Evolutionary conservation across 2,329 filamentous ascomycete species (phyloP).

Genomic region (Helminthosporium solani): DNA sequence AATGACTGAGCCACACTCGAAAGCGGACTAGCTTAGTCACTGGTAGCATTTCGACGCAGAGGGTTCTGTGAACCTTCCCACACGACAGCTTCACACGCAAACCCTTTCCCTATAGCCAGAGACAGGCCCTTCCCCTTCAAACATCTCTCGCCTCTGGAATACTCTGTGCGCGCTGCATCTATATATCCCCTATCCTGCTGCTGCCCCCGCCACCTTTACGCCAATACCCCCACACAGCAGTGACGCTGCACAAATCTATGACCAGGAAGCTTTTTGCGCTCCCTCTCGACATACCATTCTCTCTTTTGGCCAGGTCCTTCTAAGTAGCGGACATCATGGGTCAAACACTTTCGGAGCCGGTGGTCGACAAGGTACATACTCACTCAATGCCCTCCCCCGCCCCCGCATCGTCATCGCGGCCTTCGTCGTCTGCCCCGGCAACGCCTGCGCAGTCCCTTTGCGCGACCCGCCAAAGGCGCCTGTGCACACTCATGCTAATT

Average conservation of each 20-base stretch:
- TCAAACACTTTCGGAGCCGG: slow-evolving; percentile 98
- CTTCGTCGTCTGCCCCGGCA: slow-evolving; percentile 15
- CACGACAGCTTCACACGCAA: slow-evolving; percentile 16
- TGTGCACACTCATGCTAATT: background rate
- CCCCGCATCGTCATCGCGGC: slow-evolving; percentile 29
- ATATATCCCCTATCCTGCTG: slow-evolving; percentile 2
- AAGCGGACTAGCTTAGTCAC: background rate
- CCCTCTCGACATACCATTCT: slow-evolving; percentile 21
- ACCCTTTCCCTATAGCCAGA: slow-evolving; percentile 7
- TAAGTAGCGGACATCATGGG: slow-evolving; percentile 65
- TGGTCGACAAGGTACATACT: slow-evolving; percentile 95
- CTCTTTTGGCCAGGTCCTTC: slow-evolving; percentile 24
- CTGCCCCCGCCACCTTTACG: slow-evolving; percentile 10
- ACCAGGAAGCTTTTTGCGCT: slow-evolving; percentile 23
- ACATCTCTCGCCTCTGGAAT: too few relatives aligned
- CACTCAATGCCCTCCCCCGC: slow-evolving; percentile 26
- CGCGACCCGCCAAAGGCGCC: background rate
- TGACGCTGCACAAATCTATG: slow-evolving; percentile 38
- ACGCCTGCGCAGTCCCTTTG: slow-evolving; percentile 11
- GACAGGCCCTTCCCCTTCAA: background rate
- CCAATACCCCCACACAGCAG: slow-evolving; percentile 25
- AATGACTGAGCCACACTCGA: background rate
- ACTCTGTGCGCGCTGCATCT: too few relatives aligned
- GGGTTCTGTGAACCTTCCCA: background rate
- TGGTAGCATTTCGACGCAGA: background rate